Percentiles rank a stretch among this genome's conserved stretches.
phyloP scores from a whole-genome alignment of 768 basidiomycete genomes.

The Hygrophorus russula region DNA sequence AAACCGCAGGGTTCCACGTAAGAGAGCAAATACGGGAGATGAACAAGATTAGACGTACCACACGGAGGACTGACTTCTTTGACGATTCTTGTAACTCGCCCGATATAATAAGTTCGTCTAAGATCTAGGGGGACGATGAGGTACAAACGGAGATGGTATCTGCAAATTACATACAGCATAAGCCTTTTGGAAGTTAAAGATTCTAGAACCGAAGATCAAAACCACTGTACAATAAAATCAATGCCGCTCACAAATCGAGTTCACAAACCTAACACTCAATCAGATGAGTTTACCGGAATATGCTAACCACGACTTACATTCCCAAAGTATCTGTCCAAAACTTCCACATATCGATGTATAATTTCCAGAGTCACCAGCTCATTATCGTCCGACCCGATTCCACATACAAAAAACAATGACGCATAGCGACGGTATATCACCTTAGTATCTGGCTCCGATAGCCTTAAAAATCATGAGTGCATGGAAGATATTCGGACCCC shows the following conservation, averaged over 20 bases:
- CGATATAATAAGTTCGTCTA: constrained; percentile 89
- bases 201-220: constrained; percentile 31
- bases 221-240: background rate
- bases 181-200: constrained; percentile 97
- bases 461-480: background rate
- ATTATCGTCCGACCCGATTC: constrained; percentile 76
- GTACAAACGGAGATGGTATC: background rate
- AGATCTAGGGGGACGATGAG: constrained; percentile 36
- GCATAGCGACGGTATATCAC: constrained; percentile 94
- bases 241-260: constrained; percentile 65
- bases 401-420: constrained; percentile 89
- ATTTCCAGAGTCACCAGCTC: constrained; percentile 88
- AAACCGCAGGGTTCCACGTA: background rate
- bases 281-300: background rate
- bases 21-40: background rate
- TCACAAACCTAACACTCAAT: constrained; percentile 59
- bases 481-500: constrained; percentile 10
- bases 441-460: constrained; percentile 28
- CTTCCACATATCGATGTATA: constrained; percentile 89
- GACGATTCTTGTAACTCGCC: constrained; percentile 94
- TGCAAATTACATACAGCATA: constrained; percentile 37
- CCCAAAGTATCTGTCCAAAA: constrained; percentile 84
- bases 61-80: constrained; percentile 56
- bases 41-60: constrained; percentile 23
- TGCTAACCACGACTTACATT: constrained; percentile 38